Conservation (phyloP, 768 basidiomycete genomes). For the Zangia roseola region DNA sequence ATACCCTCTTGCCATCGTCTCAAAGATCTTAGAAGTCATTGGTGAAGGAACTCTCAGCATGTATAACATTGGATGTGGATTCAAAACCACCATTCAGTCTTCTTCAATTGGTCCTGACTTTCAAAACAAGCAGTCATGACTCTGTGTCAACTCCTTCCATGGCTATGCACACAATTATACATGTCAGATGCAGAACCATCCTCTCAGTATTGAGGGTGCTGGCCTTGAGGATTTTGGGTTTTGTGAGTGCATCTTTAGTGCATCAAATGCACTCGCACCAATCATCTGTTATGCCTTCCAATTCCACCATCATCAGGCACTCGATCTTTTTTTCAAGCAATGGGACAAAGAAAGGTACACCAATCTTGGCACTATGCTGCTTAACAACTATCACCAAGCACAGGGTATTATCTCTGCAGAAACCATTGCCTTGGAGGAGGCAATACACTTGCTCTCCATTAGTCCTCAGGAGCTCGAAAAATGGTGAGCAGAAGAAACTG, state of each 20-base stretch:
- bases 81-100: background rate
- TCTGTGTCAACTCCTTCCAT: background rate
- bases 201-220: background rate
- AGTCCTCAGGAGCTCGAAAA: too few relatives aligned
- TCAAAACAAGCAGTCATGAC: background rate
- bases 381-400: too few relatives aligned
- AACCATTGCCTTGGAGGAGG: too few relatives aligned
- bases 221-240: background rate
- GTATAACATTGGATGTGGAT: background rate
- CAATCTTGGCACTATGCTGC: too few relatives aligned
- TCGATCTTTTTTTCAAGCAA: background rate
- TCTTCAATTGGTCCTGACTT: background rate
- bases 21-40: background rate
- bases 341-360: conserved; percentile 6
- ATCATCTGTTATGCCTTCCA: background rate
- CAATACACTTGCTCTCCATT: too few relatives aligned
- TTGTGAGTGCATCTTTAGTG: conserved; percentile 2
- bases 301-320: conserved; percentile 1
- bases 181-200: conserved; percentile 1
- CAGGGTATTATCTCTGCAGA: too few relatives aligned
- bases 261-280: background rate
- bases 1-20: background rate
- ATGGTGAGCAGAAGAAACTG: too few relatives aligned
- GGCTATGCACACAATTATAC: background rate
- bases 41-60: background rate